Percentiles rank a stretch among this genome's conserved stretches.
Conservation (phyloP, 805 yeast genomes). For the Candida montana region DNA sequence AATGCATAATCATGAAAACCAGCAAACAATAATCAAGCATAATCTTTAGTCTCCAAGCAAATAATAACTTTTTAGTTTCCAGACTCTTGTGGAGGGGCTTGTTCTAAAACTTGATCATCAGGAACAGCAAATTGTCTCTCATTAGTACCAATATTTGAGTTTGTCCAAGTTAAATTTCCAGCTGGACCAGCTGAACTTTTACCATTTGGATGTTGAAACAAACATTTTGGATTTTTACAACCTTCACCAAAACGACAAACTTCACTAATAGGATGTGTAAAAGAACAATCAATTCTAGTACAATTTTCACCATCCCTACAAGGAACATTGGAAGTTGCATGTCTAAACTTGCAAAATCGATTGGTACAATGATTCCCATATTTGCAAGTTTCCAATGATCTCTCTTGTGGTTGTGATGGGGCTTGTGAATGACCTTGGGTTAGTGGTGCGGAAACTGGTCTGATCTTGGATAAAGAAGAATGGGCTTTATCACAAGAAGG, state of each 20-base stretch:
- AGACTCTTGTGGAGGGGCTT: constrained; percentile 42
- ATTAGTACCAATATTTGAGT: constrained; percentile 38
- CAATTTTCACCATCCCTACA: constrained; percentile 84
- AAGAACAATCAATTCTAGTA: constrained; percentile 73
- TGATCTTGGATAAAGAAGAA: constrained; percentile 62
- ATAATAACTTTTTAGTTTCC: neutral
- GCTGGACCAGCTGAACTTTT: constrained; percentile 31
- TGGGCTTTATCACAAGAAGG: constrained; percentile 68
- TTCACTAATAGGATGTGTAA: constrained; percentile 75
- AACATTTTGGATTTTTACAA: constrained; percentile 69
- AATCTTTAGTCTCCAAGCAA: too few species aligned
- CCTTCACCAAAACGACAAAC: constrained; percentile 75
- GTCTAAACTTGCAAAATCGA: constrained; percentile 75
- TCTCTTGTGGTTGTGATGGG: constrained; percentile 31
- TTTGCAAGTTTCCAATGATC: constrained; percentile 75
- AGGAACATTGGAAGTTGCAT: constrained; percentile 64
- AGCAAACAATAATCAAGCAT: too few species aligned
- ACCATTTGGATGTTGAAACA: constrained; percentile 80
- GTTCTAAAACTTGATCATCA: constrained; percentile 67
- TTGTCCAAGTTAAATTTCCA: constrained; percentile 23
- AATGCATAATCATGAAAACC: too few species aligned
- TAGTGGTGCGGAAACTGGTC: constrained; percentile 27
- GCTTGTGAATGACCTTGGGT: constrained; percentile 9
- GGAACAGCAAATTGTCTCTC: constrained; percentile 74
- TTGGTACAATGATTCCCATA: constrained; percentile 75